Base-by-base conservation (phyloP, 805 yeast genomes). In the Brettanomyces nanus region DNA sequence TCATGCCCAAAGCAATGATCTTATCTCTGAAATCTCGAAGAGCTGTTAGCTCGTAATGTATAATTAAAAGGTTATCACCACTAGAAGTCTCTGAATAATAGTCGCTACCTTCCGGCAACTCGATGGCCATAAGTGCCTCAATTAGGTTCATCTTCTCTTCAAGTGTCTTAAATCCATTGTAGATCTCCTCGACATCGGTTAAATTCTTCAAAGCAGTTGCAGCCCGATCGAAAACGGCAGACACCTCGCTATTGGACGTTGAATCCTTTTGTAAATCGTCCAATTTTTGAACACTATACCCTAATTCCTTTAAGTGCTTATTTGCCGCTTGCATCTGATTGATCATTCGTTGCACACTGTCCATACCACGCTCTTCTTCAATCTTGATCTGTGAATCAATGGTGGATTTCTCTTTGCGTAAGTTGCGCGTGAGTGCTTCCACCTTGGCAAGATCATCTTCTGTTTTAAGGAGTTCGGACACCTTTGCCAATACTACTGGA, bases 21-120 rank as follows among this genome's bases (percentile, higher is more conserved):
- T 80, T 83, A 46, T 90, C 97, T 45, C 71, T 75, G 47, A 89
- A 77, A 57, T 86, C 90, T 37, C 94, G 68, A 15, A 85, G 73
- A 50, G 72, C 72, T 33, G 78, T 80, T 41, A 90, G 66, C 43
- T 71, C 65, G 55, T 69, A 84, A 58, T 90, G 97, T 10, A 83
- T 75, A 19, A 68, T 53, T 35, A 86, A 63, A 21, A 90, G 59
- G 44, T 73, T 69, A 6, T 77, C 72, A n/a, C 68, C 63, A 11
- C 56, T 56, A n/a, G 72, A 58, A 6, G 58, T 58, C 35, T 70
- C 69, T 26, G 63, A 63, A 17, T 36, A 36, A 19, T 30, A 28
- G 14, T 36, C 38, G 18, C 41, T 52, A 49, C 42, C 49, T 17
- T 39, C 29, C 4, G 47, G 48, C n/a, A 50, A 26, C 42, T 70